A percentile compares a stretch with the other conserved stretches of the same genome.
These are phyloP conservation scores for Rubia yunnanensis DNA, from an alignment of 257 asterid species.

Conservation along the genomic window DNA sequence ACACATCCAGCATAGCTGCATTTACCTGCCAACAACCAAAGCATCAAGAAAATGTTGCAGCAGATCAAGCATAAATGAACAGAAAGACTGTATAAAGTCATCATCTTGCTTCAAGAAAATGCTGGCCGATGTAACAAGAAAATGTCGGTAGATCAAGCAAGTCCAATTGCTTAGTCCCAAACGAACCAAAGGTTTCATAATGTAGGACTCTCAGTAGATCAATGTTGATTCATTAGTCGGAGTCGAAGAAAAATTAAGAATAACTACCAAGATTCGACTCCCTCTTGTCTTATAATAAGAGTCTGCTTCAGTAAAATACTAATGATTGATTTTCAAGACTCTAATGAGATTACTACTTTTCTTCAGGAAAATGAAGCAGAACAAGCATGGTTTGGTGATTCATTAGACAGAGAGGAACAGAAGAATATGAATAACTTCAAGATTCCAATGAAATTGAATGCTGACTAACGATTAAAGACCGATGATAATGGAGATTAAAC, in stretches of 20 bases:
- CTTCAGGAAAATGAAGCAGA: too few species aligned
- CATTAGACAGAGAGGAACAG: neutral
- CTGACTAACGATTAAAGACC: neutral
- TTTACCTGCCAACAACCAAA: slow-evolving; percentile 38
- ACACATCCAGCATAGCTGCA: slow-evolving; percentile 89
- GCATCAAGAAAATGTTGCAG: neutral
- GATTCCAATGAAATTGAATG: neutral
- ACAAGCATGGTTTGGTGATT: neutral
- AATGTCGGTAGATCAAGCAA: too few species aligned
- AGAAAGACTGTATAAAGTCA: too few species aligned
- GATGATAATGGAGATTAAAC: neutral
- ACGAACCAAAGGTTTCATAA: too few species aligned
- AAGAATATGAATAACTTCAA: neutral
- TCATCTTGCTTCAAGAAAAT: too few species aligned
- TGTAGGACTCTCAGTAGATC: neutral
- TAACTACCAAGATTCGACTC: neutral
- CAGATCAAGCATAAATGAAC: neutral
- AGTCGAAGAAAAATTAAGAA: neutral
- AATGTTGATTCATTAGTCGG: neutral
- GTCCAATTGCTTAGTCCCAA: too few species aligned
- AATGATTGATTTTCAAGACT: too few species aligned
- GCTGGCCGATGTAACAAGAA: too few species aligned
- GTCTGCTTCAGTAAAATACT: too few species aligned
- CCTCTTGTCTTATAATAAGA: too few species aligned
- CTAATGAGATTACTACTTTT: too few species aligned